phyloP scores from a whole-genome alignment of 768 basidiomycete genomes.

The Psilocybe azurescens region DNA sequence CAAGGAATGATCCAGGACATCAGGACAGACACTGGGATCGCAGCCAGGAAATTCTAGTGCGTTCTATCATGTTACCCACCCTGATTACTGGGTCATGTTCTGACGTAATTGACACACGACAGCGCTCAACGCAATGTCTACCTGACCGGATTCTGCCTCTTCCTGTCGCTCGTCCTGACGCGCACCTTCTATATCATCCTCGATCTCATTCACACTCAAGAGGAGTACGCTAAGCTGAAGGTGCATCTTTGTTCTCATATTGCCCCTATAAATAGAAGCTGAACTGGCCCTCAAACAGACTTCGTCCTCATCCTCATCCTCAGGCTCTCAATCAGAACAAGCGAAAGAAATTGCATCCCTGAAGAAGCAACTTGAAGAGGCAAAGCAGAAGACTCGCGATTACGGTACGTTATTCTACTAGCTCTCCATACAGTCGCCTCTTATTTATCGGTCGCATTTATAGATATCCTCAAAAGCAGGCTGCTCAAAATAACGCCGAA shows the following conservation, averaged over 20 bases:
- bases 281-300: constrained; percentile 2
- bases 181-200: constrained; percentile 92
- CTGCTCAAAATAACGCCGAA: constrained; percentile 75
- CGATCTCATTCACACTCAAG: constrained; percentile 90
- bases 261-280: not conserved
- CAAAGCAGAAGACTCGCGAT: constrained; percentile 65
- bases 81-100: not conserved
- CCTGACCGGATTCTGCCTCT: constrained; percentile 91
- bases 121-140: constrained; percentile 92
- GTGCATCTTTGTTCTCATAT: not conserved
- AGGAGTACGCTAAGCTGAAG: constrained; percentile 86
- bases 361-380: constrained; percentile 65
- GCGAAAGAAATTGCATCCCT: constrained; percentile 67
- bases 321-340: constrained; percentile 38
- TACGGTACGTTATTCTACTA: constrained; percentile 52
- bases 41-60: constrained; percentile 94
- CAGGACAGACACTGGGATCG: constrained; percentile 84
- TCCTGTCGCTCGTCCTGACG: constrained; percentile 94
- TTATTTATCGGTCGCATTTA: too few relatives aligned
- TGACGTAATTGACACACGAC: constrained; percentile 13
- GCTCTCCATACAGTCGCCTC: too few relatives aligned
- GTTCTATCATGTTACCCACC: constrained; percentile 27
- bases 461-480: constrained; percentile 86
- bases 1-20: constrained; percentile 60
- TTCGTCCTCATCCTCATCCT: constrained; percentile 18